Base-by-base conservation (phyloP, 768 basidiomycete genomes). In the Psilocybe cubensis region DNA sequence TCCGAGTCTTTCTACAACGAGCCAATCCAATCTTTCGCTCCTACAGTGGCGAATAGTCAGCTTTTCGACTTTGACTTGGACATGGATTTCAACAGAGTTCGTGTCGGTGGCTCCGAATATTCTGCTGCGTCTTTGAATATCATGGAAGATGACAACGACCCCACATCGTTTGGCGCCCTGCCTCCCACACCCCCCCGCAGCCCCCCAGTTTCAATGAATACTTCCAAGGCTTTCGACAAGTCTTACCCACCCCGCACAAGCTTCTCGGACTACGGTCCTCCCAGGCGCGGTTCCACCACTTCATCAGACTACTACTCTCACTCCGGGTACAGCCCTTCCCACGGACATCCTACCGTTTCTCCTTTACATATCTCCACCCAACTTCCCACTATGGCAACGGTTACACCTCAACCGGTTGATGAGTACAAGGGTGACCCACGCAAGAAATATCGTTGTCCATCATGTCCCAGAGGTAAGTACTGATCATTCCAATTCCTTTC, bases 391-490 rank as follows among this genome's bases (percentile, higher is more conserved):
- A 65, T 80, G 1, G 67, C 82, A 3, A 73, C 84, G 3, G 74
- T 79, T 9, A 73, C 79, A 50, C 69, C 79, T 18, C 71, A 78
- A 27, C 74, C 76, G 12, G 69, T 75, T 23, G 78, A 83, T 20
- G 83, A 84, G 27, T 72, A 74, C 38, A 84, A 82, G 63, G 78
- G 78, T 14, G 91, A 91, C 59, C 82, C 87, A 8, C 84, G 88
- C 67, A 89, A 88, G 72, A 91, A 89, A 66, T 92, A 92, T 69
- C 87, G 83, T 65, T 94, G 92, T 66, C 70, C 81, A 10, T 79
- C 78, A 24, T 94, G 92, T 69, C 87, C 88, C 18, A 79, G 91
- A 76, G 84, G 91, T 92, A 66, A 54, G 67, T 68, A 28, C 6
- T 43, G 38, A 24, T 31, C n/a, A 9, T 57, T 25, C 3, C 31